phyloP scores from a whole-genome alignment of 169 alveolate genomes.

The Plasmodium falciparum region DNA sequence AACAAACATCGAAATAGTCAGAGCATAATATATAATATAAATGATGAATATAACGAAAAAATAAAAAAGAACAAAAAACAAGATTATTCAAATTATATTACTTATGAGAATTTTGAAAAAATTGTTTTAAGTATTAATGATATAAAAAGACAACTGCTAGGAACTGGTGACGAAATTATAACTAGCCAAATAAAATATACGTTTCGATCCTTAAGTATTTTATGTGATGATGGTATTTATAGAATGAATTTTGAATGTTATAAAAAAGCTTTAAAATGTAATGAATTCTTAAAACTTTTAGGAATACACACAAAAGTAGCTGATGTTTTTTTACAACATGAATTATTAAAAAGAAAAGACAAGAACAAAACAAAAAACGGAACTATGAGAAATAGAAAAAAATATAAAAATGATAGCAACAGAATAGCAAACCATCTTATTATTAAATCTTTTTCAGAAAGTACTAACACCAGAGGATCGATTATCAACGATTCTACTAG shows the following conservation, averaged over 20 bases:
- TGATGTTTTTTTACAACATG: slow-evolving; percentile 31
- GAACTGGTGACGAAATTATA: slow-evolving; percentile 64
- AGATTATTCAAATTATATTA: slow-evolving; percentile 26
- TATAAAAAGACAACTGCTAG: slow-evolving; percentile 68
- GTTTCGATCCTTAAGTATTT: slow-evolving; percentile 61
- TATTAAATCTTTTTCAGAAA: slow-evolving; percentile 19
- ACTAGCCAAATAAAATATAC: slow-evolving; percentile 58
- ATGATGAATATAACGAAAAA: neutral
- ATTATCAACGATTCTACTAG: slow-evolving; percentile 14
- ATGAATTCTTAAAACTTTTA: slow-evolving; percentile 47
- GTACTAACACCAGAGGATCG: slow-evolving; percentile 21
- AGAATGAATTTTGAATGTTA: slow-evolving; percentile 68
- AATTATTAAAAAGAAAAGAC: slow-evolving; percentile 13
- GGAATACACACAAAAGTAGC: slow-evolving; percentile 62
- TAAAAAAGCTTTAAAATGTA: slow-evolving; percentile 50
- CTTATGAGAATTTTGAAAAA: slow-evolving; percentile 69
- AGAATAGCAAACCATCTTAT: neutral
- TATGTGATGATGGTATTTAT: slow-evolving; percentile 69
- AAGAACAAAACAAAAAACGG: neutral
- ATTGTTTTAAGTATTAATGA: slow-evolving; percentile 57
- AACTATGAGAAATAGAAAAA: neutral
- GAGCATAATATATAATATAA: neutral
- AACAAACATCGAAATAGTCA: neutral
- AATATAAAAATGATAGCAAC: neutral
- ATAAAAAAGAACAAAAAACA: neutral